Conservation (phyloP, 2,329 filamentous ascomycete genomes). For the Ceratocystis cacaofunesta region DNA sequence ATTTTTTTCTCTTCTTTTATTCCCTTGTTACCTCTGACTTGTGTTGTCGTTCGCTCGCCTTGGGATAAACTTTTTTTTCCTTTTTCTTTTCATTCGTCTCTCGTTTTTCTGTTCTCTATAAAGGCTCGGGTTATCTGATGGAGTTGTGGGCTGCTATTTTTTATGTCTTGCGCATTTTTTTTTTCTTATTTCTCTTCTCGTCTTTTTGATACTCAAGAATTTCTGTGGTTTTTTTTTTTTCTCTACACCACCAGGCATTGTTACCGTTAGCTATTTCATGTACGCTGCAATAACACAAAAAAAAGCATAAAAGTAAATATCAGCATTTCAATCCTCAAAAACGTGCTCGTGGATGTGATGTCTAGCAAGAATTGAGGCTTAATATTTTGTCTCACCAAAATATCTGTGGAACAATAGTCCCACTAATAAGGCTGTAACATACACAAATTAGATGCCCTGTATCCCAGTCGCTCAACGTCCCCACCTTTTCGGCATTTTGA, state of each 20-base stretch:
- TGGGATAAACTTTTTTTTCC: not conserved
- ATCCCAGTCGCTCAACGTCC: not conserved
- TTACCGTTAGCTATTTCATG: not conserved
- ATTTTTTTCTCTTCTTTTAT: constrained; percentile 8
- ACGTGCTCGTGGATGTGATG: not conserved
- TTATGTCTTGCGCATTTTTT: not conserved
- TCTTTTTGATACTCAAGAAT: constrained; percentile 4
- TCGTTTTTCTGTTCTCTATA: constrained; percentile 2
- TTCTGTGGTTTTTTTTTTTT: not conserved
- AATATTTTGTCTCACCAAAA: not conserved
- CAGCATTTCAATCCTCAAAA: not conserved
- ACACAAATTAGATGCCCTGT: not conserved
- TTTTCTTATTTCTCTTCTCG: not conserved
- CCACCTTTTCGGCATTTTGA: not conserved
- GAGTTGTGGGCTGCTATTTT: not conserved
- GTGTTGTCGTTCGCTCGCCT: constrained; percentile 1
- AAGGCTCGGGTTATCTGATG: constrained; percentile 5
- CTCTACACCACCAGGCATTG: not conserved
- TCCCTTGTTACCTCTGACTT: not conserved
- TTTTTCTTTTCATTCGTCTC: not conserved
- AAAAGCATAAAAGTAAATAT: not conserved
- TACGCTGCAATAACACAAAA: not conserved
- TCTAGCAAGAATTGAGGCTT: not conserved
- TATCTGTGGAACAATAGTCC: not conserved
- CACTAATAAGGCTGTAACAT: not conserved